phyloP scores from a whole-genome alignment of 306 rosid species.

The Fragaria ananassa region DNA sequence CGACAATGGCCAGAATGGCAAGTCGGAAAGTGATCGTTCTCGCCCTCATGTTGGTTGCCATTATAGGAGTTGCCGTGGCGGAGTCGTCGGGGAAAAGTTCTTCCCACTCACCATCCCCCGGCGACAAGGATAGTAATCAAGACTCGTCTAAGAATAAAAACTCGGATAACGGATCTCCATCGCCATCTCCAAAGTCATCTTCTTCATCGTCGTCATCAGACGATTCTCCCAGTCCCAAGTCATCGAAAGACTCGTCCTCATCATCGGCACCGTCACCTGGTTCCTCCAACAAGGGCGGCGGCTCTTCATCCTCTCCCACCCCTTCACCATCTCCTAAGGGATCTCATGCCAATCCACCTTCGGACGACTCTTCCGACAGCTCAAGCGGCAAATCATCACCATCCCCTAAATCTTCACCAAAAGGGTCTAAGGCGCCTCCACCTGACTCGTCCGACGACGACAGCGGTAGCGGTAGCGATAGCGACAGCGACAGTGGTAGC shows the following conservation, averaged over 20 bases:
- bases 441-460: not conserved
- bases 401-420: constrained; percentile 1
- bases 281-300: not conserved
- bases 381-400: constrained; percentile 2
- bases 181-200: not conserved
- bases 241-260: constrained; percentile 5
- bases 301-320: not conserved
- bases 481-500: not conserved
- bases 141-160: too few species aligned
- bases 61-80: constrained; percentile 24
- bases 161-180: too few species aligned
- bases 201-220: not conserved
- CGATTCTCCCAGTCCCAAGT: not conserved
- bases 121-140: too few species aligned
- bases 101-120: too few species aligned
- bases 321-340: not conserved
- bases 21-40: constrained; percentile 28
- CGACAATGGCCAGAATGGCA: not conserved
- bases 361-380: not conserved
- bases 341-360: not conserved
- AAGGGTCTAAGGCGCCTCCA: not conserved
- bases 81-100: constrained; percentile 38
- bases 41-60: constrained; percentile 46
- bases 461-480: not conserved
- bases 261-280: not conserved